phyloP scores from a whole-genome alignment of 1,139 yeast genomes.

The Tardiomyces blankii region DNA sequence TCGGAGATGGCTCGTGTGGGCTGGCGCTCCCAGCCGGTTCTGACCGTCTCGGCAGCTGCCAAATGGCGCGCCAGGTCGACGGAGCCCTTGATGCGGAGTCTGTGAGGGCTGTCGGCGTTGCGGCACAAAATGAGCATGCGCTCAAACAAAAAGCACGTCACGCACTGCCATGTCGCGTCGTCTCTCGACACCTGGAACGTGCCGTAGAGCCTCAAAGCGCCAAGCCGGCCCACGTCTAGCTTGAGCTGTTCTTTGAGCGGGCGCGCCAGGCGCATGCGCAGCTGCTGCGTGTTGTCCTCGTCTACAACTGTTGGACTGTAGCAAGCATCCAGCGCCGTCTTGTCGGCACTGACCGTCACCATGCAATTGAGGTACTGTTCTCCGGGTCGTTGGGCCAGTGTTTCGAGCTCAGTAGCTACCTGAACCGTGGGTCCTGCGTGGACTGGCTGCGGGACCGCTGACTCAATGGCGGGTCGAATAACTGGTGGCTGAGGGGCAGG shows the following conservation, averaged over 20 bases:
- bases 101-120: background rate
- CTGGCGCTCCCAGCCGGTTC: background rate
- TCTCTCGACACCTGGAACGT: slow-evolving; percentile 12
- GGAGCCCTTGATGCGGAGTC: slow-evolving; percentile 9
- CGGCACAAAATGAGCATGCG: slow-evolving; percentile 7
- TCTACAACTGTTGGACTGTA: slow-evolving; percentile 8
- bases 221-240: slow-evolving; percentile 10
- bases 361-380: slow-evolving; percentile 8
- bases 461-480: no score
- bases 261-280: slow-evolving; percentile 6
- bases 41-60: slow-evolving; percentile 5
- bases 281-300: slow-evolving; percentile 2
- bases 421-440: slow-evolving; percentile 1
- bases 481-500: no score
- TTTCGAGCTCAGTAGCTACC: background rate
- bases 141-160: slow-evolving; percentile 15
- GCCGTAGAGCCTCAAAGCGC: slow-evolving; percentile 13
- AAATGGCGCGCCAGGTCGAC: slow-evolving; percentile 12
- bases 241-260: slow-evolving; percentile 11
- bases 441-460: no score
- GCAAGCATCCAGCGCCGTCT: slow-evolving; percentile 4
- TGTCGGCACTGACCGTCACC: slow-evolving; percentile 9
- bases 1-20: background rate
- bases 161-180: slow-evolving; percentile 11
- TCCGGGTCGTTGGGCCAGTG: slow-evolving; percentile 4